Base-by-base conservation (phyloP, 1,284 basidiomycete genomes). In the Exobasidium cylindrosporum region DNA sequence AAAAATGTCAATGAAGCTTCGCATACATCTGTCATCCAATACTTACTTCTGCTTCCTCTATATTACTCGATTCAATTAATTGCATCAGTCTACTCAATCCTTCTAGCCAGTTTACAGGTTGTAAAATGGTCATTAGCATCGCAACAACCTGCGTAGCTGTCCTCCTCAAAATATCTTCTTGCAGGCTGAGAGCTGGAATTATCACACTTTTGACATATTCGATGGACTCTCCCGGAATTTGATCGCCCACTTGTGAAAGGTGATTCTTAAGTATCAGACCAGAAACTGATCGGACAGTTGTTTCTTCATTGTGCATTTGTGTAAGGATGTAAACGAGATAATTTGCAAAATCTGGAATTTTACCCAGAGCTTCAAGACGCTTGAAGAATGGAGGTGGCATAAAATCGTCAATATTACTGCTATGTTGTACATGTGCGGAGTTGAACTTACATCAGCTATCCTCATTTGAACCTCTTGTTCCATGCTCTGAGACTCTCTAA, bases 251-350 rank as follows among this genome's bases (percentile, higher is more conserved):
- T 28, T 40, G 32, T 14, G 46, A 52, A 64, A 74, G 78, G 74
- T 95, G 92, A 82, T 97, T 98, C 86, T 98, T 98, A 81, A 98
- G 87, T 35, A 98, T 85, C 74, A 97, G 90, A 59, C 95, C 96
- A 31, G 96, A 94, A 81, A 97, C 93, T 63, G 91, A 91, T 61
- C 95, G 87, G 78, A 95, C 92, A 49, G 89, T 88, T 73, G 91
- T 89, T 71, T 93, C 89, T 82, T 97, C 92, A 66, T 87, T 84
- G 1, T 87, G 84, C 84, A 91, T 82, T 52, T 86, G 85, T 55
- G 90, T 88, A 66, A 74, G 96, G 82, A 97, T 92, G 81, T 95
- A 92, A 49, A 90, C 90, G 65, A 98, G 87, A 85, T 99, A 98
- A 69, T 90, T 93, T 67, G 95, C 89, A 81, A 97, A 98, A 58